Percentiles rank a stretch among this genome's conserved stretches.
Evolutionary conservation across 31 red algal genomes (phyloP).

Genomic region (Odonthalia washingtoniensis): DNA sequence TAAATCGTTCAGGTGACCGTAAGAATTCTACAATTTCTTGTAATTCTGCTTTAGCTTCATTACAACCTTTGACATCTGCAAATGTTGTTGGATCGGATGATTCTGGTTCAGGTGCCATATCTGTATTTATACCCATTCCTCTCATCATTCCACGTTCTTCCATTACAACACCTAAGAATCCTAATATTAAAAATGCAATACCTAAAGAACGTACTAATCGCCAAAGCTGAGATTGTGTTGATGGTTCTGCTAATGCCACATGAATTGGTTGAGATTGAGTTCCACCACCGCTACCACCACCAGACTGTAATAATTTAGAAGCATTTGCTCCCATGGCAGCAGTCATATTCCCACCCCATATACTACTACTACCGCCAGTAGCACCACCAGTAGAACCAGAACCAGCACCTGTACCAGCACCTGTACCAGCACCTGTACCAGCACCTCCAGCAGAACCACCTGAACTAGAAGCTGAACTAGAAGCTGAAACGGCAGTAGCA

Average conservation of each 20-base stretch:
- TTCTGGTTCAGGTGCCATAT: slow-evolving; percentile 86
- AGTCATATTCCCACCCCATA: slow-evolving; percentile 11
- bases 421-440: background rate
- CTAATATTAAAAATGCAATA: slow-evolving; percentile 88
- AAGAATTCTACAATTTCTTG: slow-evolving; percentile 98
- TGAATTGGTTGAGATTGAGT: slow-evolving; percentile 78
- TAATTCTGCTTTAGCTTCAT: slow-evolving; percentile 98
- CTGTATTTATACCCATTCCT: slow-evolving; percentile 90
- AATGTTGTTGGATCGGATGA: slow-evolving; percentile 76
- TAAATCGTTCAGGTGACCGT: slow-evolving; percentile 86
- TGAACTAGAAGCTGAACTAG: background rate
- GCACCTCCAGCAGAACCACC: background rate
- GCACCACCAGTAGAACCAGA: background rate
- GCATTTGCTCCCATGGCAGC: slow-evolving; percentile 9
- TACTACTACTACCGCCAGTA: background rate
- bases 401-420: slow-evolving; percentile 15
- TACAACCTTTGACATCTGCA: slow-evolving; percentile 97
- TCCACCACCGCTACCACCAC: slow-evolving; percentile 5
- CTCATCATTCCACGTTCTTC: slow-evolving; percentile 94
- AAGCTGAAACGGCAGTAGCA: background rate
- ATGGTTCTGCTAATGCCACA: slow-evolving; percentile 92
- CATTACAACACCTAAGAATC: slow-evolving; percentile 90
- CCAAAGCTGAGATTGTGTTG: slow-evolving; percentile 90
- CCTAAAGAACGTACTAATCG: slow-evolving; percentile 84
- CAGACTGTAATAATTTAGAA: background rate